Base-by-base conservation (phyloP, 2,329 filamentous ascomycete genomes). In the Epichloe bromicola region DNA sequence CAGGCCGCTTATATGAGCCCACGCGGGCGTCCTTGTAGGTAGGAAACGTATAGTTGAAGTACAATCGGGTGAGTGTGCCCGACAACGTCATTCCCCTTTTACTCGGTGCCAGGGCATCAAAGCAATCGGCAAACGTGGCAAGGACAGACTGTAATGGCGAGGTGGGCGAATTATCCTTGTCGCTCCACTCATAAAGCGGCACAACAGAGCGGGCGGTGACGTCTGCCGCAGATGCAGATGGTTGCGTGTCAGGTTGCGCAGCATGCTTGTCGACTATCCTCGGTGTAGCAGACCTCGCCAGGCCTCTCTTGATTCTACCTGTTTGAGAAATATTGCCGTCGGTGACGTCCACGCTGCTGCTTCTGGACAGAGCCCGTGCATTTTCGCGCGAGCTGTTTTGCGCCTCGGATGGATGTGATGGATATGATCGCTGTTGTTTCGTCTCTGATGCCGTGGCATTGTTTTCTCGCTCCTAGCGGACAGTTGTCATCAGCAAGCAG, bases 1-100 rank as follows among this genome's bases (percentile, higher is more conserved):
- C 61, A 3, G 65, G 66, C 10, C 76, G 65, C 45, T 61, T 71
- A 57, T 73, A 71, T n/a, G 63, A 59, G 19, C 61, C 66, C 5
- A 40, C 14, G 11, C 53, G 45, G n/a, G 56, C 57, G 23, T 60
- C 56, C 45, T 50, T 57, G 34, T 55, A 64, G 8, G 39, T 57
- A 7, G 65, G 64, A 30, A 69, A 64, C 33, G 55, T 61, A 54
- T 65, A 65, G 20, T 48, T 51, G 19, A 63, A 63, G 54, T 65
- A 70, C 2, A 70, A 33, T n/a, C 57, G 60, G 44, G 61, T 64
- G 20, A 65, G 50, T 0, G 63, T 50, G 11, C 46, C 49, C 3
- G 48, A 49, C 5, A 56, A 37, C 19, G 51, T 61, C 19, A 65
- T 46, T 0, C 61, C 61, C 5, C 51, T 57, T 57, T 58, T 65